phyloP scores from a whole-genome alignment of 139 green algal species.

The Edaphochlamys debaryana region DNA sequence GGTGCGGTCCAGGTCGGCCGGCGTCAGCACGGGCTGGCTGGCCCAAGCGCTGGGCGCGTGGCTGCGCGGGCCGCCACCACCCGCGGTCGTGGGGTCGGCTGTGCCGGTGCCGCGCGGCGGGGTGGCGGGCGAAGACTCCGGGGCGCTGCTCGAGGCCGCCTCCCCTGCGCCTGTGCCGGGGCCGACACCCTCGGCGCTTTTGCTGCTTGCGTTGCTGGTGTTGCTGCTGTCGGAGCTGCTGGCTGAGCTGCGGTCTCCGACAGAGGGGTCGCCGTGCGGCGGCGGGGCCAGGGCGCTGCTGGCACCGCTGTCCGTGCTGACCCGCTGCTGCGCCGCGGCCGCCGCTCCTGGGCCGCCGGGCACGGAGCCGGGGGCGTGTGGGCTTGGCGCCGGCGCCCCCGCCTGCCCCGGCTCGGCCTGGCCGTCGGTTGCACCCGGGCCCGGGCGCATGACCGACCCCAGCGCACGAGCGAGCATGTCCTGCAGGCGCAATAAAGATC shows the following conservation, averaged over 20 bases:
- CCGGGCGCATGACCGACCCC: too few species aligned
- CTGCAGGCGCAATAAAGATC: too few species aligned
- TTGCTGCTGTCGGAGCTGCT: not conserved
- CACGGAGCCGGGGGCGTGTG: too few species aligned
- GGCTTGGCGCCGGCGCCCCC: too few species aligned
- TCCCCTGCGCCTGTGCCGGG: not conserved
- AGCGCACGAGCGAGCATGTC: too few species aligned
- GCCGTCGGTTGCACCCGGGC: too few species aligned
- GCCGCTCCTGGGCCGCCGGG: too few species aligned
- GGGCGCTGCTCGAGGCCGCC: not conserved
- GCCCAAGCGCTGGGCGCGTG: not conserved
- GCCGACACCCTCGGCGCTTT: not conserved
- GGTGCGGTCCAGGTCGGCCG: conserved; percentile 23
- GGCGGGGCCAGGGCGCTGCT: not conserved
- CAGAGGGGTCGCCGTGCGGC: not conserved
- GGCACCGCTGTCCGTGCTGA: too few species aligned
- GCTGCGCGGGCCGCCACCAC: not conserved
- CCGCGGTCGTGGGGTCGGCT: too few species aligned
- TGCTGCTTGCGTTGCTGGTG: not conserved
- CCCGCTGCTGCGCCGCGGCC: too few species aligned
- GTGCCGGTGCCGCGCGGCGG: not conserved
- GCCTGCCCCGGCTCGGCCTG: too few species aligned
- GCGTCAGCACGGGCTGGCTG: conserved; percentile 2
- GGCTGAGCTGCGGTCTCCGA: not conserved
- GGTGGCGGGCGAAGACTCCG: not conserved